Evolutionary conservation across 805 yeast genomes (phyloP).

Genomic region (Starmerella geochares): DNA sequence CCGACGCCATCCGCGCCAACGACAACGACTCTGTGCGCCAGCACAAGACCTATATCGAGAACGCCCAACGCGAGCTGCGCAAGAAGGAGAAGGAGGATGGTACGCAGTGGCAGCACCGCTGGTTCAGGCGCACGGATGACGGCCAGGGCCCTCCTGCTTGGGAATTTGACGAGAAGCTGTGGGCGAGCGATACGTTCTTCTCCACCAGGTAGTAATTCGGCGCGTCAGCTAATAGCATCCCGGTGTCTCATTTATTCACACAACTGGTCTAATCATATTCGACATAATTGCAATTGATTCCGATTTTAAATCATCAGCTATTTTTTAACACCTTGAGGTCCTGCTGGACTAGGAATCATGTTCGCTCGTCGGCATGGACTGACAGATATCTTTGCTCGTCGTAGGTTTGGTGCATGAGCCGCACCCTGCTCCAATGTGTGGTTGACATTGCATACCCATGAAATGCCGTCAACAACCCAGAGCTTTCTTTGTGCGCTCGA

Average conservation of each 20-base stretch:
- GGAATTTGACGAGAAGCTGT: slow-evolving; percentile 27
- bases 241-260: neutral
- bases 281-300: neutral
- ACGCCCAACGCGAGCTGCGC: slow-evolving; percentile 73
- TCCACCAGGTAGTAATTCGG: slow-evolving; percentile 8
- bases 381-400: too few species aligned
- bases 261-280: neutral
- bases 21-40: slow-evolving; percentile 65
- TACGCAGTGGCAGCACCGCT: slow-evolving; percentile 62
- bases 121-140: slow-evolving; percentile 47
- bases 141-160: slow-evolving; percentile 22
- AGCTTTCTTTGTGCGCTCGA: too few species aligned
- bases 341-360: too few species aligned
- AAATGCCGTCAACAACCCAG: too few species aligned
- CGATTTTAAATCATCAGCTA: too few species aligned
- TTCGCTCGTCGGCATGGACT: too few species aligned
- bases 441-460: too few species aligned
- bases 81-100: slow-evolving; percentile 59
- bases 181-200: slow-evolving; percentile 25
- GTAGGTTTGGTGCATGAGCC: too few species aligned
- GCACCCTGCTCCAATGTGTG: too few species aligned
- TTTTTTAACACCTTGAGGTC: too few species aligned
- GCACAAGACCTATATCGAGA: slow-evolving; percentile 71
- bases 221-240: neutral
- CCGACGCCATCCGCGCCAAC: slow-evolving; percentile 68